phyloP scores from a whole-genome alignment of 2,329 filamentous ascomycete genomes.

The Colletotrichum filicis region DNA sequence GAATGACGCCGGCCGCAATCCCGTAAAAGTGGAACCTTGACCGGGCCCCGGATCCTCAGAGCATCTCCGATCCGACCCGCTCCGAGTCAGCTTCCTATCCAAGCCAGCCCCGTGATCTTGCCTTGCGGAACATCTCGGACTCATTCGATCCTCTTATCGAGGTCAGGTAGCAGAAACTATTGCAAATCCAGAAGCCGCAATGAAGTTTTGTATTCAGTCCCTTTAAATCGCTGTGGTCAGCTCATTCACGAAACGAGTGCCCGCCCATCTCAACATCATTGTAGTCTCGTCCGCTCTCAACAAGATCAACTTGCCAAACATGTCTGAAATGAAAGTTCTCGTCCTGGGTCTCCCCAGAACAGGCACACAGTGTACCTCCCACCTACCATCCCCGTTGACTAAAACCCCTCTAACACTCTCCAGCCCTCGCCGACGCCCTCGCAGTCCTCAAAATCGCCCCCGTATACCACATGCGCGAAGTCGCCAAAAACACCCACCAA shows the following conservation, averaged over 20 bases:
- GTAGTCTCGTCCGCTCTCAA: neutral
- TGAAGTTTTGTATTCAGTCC: neutral
- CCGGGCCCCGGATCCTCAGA: neutral
- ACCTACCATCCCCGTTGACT: neutral
- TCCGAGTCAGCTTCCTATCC: neutral
- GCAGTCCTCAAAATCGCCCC: conserved; percentile 42
- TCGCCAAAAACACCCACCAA: conserved; percentile 45
- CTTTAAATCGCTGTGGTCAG: neutral
- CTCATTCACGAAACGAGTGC: neutral
- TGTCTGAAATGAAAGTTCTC: conserved; percentile 44
- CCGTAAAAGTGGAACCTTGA: neutral
- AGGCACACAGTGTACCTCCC: conserved; percentile 43
- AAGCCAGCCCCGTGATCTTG: neutral
- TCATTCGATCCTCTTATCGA: neutral
- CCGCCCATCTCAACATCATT: neutral
- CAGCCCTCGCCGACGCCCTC: conserved; percentile 45
- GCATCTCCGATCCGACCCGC: neutral
- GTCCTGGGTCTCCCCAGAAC: conserved; percentile 46
- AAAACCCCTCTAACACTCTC: neutral
- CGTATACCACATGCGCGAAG: conserved; percentile 48
- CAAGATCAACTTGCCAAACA: neutral
- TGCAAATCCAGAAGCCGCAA: neutral
- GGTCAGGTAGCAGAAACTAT: neutral
- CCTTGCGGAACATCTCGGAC: neutral
- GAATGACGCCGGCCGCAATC: neutral